Evolutionary conservation across 441 rosid genomes (phyloP).

Genomic region (Erysimum cheiri): DNA sequence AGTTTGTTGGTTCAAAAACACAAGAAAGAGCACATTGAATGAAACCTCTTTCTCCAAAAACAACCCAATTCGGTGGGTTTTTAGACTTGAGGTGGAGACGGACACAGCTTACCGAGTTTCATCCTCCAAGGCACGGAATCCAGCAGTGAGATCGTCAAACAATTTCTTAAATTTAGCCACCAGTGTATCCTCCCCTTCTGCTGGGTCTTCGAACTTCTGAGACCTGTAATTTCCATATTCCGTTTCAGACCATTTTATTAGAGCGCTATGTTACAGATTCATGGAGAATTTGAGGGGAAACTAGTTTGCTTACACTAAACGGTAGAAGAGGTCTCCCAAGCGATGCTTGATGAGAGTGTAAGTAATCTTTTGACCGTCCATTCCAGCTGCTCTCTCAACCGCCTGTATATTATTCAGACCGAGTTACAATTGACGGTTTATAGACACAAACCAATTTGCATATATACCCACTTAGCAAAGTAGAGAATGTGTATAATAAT

Average conservation of each 20-base stretch:
- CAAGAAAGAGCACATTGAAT: constrained; percentile 33
- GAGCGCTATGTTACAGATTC: background rate
- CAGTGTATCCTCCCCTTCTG: constrained; percentile 92
- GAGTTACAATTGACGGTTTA: background rate
- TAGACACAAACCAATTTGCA: background rate
- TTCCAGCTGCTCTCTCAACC: constrained; percentile 98
- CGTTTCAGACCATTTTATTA: constrained; percentile 12
- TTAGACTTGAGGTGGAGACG: background rate
- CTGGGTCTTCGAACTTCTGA: constrained; percentile 99
- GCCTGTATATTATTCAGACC: constrained; percentile 60
- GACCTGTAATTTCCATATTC: constrained; percentile 62
- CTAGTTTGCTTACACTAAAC: constrained; percentile 75
- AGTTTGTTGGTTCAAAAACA: constrained; percentile 47
- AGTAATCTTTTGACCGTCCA: constrained; percentile 98
- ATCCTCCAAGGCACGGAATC: constrained; percentile 96
- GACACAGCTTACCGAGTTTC: constrained; percentile 75
- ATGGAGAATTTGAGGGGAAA: background rate
- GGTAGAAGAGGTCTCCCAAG: constrained; percentile 96
- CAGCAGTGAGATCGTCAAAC: constrained; percentile 90
- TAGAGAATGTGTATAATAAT: background rate
- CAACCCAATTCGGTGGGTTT: constrained; percentile 8
- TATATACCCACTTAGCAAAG: background rate
- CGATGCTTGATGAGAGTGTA: constrained; percentile 94
- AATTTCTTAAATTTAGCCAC: constrained; percentile 87
- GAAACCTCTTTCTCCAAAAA: constrained; percentile 39